These are phyloP conservation scores for Sambucus nigra DNA, from an alignment of 129 eudicot species.

Conservation along the genomic window DNA sequence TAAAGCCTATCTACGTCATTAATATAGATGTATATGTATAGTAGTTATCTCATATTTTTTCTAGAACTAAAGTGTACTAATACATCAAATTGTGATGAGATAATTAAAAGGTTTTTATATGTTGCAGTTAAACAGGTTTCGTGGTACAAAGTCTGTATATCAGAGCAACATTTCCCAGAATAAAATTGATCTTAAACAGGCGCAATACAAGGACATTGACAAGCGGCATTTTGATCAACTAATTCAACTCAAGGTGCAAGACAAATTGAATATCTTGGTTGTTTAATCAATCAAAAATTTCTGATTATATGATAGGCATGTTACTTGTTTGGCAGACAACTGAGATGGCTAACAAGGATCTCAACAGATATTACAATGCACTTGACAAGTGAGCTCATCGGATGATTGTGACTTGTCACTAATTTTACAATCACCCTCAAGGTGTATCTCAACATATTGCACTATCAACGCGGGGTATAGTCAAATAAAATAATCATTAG, in stretches of 20 bases:
- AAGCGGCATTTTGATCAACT: slow-evolving; percentile 85
- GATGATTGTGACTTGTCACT: not conserved
- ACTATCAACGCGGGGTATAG: too few species aligned
- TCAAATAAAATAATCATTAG: too few species aligned
- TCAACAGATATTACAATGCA: slow-evolving; percentile 79
- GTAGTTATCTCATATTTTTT: not conserved
- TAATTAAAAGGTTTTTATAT: slow-evolving; percentile 7
- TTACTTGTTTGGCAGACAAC: slow-evolving; percentile 54
- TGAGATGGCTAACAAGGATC: slow-evolving; percentile 99
- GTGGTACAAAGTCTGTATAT: slow-evolving; percentile 68
- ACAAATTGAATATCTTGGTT: not conserved
- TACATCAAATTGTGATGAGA: not conserved
- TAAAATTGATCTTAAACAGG: slow-evolving; percentile 68
- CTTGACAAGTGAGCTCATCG: slow-evolving; percentile 87
- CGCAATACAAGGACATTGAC: slow-evolving; percentile 90
- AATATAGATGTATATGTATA: too few species aligned
- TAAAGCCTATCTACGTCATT: too few species aligned
- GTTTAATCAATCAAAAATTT: not conserved
- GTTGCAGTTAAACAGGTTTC: slow-evolving; percentile 61
- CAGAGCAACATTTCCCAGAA: slow-evolving; percentile 73
- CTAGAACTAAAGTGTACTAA: not conserved
- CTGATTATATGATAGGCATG: not conserved
- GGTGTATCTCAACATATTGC: too few species aligned
- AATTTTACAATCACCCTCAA: too few species aligned
- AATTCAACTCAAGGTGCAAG: slow-evolving; percentile 78